Base-by-base conservation (phyloP, 2,329 filamentous ascomycete species). In the Botrytis porri region DNA sequence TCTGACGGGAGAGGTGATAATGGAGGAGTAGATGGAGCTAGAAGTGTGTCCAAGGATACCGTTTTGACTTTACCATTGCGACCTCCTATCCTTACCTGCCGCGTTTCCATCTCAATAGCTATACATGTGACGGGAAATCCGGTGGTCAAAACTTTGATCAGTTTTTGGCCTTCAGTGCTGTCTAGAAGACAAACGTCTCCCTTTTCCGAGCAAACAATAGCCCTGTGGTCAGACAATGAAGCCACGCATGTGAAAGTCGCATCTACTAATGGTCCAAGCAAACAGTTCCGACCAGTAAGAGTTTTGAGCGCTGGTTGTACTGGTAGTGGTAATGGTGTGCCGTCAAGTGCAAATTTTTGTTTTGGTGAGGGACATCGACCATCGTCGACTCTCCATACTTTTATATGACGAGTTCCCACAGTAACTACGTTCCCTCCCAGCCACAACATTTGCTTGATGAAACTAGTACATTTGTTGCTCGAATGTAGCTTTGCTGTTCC, bases 141-240 rank as follows among this genome's bases (percentile, higher is more conserved):
- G 48, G 92, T 84, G 62, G 89, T 87, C 54, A 90, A 86, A 48
- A 94, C 85, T 73, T 90, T 89, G 61, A 86, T 85, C 65, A 98
- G 84, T 77, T 89, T 93, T 81, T 92, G 92, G 75, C 90, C 88
- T 75, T 90, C 90, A 69, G 88, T 89, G 45, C 87, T 88, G 76
- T 97, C 93, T 75, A 98, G 92, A 43, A 97, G 84, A 81, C 95
- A 98, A n/a, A 99, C 85, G 79, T 97, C 92, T 41, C 96, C 96
- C 73, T 89, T 88, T 79, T 98, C 95, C 5, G 95, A 93, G 83
- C 94, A 96, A 60, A 98, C 85, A 59, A 98, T 88, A 29, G 94
- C 92, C 78, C 90, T 92, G 60, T 87, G 88, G 51, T 93, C 89
- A 54, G 92, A 90, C 48, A 97, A 88, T 25, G 88, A 85, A 25